A percentile compares a stretch with the other conserved stretches of the same genome.
These are phyloP conservation scores for Chrysanthemum makinoi DNA, from an alignment of 129 eudicot species.

Conservation along the genomic window DNA sequence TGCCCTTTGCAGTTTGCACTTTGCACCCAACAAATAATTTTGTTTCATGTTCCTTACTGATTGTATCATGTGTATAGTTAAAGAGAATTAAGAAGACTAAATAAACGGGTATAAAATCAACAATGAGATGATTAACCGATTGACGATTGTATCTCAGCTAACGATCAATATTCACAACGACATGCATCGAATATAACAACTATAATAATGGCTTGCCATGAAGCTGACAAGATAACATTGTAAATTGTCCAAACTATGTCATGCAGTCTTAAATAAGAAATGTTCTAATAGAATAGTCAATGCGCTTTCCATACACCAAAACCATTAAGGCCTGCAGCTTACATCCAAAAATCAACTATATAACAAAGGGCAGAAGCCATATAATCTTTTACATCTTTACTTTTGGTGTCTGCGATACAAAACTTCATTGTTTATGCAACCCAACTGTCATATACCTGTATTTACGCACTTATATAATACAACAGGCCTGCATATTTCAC, in stretches of 20 bases:
- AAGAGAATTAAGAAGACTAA: too few relatives aligned
- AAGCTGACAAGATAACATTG: too few relatives aligned
- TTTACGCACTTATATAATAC: not conserved
- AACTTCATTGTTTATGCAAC: constrained; percentile 15
- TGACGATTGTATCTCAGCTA: too few relatives aligned
- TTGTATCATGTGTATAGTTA: too few relatives aligned
- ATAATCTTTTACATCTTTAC: not conserved
- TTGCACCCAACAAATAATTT: not conserved
- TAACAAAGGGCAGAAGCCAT: not conserved
- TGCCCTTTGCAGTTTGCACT: not conserved
- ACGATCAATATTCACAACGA: too few relatives aligned
- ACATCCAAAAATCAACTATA: not conserved
- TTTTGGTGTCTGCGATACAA: not conserved
- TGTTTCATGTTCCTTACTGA: too few relatives aligned
- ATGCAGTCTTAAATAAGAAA: not conserved
- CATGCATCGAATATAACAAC: too few relatives aligned
- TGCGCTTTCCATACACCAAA: not conserved
- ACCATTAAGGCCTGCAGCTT: not conserved
- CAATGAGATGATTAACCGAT: too few relatives aligned
- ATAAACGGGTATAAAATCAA: too few relatives aligned
- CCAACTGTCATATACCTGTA: not conserved
- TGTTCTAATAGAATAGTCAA: not conserved
- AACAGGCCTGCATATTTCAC: not conserved
- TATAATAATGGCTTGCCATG: too few relatives aligned
- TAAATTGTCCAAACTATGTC: too few relatives aligned